Conservation (phyloP, 1,284 basidiomycete species). For the Heterobasidion occidentale region DNA sequence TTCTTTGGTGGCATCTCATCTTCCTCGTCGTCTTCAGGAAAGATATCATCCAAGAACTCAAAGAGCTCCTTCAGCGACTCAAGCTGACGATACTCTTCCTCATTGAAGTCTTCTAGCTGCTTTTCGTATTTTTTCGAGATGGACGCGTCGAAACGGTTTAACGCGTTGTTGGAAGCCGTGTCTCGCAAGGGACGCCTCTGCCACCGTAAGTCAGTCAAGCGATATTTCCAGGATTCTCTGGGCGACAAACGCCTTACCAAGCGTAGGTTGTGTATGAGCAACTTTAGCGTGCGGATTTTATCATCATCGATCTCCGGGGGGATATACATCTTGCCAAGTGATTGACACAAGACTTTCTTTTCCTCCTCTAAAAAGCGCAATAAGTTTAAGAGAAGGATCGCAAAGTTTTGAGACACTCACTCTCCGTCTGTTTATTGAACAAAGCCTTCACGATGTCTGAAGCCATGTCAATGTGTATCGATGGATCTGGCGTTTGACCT, state of each 20-base stretch:
- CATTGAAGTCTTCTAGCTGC: constrained; percentile 57
- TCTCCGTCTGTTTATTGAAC: constrained; percentile 5
- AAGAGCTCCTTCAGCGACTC: constrained; percentile 58
- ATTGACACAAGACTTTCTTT: constrained; percentile 75
- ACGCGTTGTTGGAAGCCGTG: constrained; percentile 59
- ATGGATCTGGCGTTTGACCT: constrained; percentile 33
- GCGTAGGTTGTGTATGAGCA: constrained; percentile 52
- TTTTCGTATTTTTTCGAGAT: constrained; percentile 52
- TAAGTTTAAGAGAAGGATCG: background rate
- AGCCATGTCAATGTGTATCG: constrained; percentile 76
- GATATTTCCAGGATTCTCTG: background rate
- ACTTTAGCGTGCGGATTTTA: constrained; percentile 54
- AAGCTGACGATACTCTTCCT: constrained; percentile 58
- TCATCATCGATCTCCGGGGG: constrained; percentile 58
- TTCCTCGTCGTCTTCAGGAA: constrained; percentile 37
- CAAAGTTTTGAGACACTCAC: constrained; percentile 1
- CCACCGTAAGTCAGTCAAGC: background rate
- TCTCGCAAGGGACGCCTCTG: constrained; percentile 74
- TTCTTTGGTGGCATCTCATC: constrained; percentile 22
- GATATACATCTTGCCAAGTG: constrained; percentile 74
- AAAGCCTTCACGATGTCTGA: constrained; percentile 59
- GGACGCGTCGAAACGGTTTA: constrained; percentile 56
- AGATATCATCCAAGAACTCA: constrained; percentile 53
- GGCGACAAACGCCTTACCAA: constrained; percentile 36
- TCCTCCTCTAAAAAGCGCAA: constrained; percentile 50